These are phyloP conservation scores for Tillandsia leiboldiana DNA, from an alignment of 176 grass and related monocot species.

Conservation along the genomic window DNA sequence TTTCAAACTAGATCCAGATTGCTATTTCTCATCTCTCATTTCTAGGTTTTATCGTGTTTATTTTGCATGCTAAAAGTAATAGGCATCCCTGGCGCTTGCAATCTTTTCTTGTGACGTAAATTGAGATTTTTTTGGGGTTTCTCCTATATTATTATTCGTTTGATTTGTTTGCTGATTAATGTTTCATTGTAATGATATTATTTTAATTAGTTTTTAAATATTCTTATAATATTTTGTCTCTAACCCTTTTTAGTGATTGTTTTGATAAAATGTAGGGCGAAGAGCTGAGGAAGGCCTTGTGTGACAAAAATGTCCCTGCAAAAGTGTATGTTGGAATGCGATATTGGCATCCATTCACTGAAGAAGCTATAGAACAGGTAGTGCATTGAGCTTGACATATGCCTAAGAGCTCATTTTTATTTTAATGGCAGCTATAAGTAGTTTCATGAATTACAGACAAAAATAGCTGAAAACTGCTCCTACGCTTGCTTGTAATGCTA, in stretches of 20 bases:
- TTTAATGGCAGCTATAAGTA: not conserved
- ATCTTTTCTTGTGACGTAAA: too few relatives aligned
- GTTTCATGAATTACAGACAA: not conserved
- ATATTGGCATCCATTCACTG: slow-evolving; percentile 99
- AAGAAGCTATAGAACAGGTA: slow-evolving; percentile 99
- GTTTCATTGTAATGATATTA: not conserved
- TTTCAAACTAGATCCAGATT: too few relatives aligned
- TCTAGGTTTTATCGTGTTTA: too few relatives aligned
- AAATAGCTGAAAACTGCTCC: too few relatives aligned
- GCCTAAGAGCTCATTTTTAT: not conserved
- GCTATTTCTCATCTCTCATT: too few relatives aligned
- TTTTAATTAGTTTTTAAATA: slow-evolving; percentile 1
- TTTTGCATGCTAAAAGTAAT: too few relatives aligned
- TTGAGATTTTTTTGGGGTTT: too few relatives aligned
- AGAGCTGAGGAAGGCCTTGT: slow-evolving; percentile 72
- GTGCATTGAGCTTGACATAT: not conserved
- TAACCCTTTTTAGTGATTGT: not conserved
- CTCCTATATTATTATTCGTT: too few relatives aligned
- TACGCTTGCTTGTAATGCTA: not conserved
- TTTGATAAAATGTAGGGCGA: slow-evolving; percentile 42
- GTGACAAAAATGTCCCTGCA: slow-evolving; percentile 80
- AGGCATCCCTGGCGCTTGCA: too few relatives aligned
- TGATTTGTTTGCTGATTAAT: too few relatives aligned
- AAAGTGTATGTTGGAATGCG: slow-evolving; percentile 99
- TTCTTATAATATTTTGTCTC: not conserved